Percentiles rank a stretch among this genome's conserved stretches.
Conservation (phyloP, 345 rosid genomes). For the Chamaenerion angustifolium region DNA sequence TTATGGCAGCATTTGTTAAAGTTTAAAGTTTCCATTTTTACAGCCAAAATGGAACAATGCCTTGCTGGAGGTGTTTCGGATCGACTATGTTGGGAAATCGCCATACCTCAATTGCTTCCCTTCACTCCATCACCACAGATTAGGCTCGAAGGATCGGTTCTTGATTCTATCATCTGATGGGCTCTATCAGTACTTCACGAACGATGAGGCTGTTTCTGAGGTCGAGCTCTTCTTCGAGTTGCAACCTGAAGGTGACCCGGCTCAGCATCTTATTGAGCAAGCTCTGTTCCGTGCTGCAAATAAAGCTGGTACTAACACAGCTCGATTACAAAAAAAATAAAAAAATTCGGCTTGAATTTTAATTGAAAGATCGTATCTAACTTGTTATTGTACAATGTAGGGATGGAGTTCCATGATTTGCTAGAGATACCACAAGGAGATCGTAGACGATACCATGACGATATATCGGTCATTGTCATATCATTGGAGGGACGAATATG, state of each 20-base stretch:
- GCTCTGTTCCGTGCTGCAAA: slow-evolving; percentile 87
- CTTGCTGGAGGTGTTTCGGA: slow-evolving; percentile 80
- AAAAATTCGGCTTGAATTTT: no score
- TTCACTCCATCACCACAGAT: slow-evolving; percentile 73
- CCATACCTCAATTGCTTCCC: slow-evolving; percentile 76
- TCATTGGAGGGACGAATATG: slow-evolving; percentile 93
- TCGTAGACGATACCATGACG: slow-evolving; percentile 81
- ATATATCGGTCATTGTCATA: slow-evolving; percentile 72
- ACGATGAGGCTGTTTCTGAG: slow-evolving; percentile 83
- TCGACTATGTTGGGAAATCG: slow-evolving; percentile 68
- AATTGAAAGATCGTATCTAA: no score
- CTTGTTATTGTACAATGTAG: slow-evolving; percentile 21
- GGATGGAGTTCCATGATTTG: slow-evolving; percentile 80
- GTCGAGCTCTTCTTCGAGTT: slow-evolving; percentile 71
- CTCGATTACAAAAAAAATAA: no score
- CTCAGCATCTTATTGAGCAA: slow-evolving; percentile 86
- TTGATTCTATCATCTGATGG: slow-evolving; percentile 85
- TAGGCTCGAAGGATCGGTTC: slow-evolving; percentile 72
- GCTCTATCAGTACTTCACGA: slow-evolving; percentile 83
- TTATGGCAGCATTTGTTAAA: background rate
- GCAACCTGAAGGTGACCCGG: slow-evolving; percentile 99
- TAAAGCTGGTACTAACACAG: slow-evolving; percentile 60
- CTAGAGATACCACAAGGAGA: slow-evolving; percentile 92
- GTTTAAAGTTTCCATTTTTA: background rate
- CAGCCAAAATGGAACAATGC: slow-evolving; percentile 97